Percentiles rank a stretch among this genome's conserved stretches.
phyloP scores from a whole-genome alignment of 805 yeast genomes.

The Hanseniaspora guilliermondii region DNA sequence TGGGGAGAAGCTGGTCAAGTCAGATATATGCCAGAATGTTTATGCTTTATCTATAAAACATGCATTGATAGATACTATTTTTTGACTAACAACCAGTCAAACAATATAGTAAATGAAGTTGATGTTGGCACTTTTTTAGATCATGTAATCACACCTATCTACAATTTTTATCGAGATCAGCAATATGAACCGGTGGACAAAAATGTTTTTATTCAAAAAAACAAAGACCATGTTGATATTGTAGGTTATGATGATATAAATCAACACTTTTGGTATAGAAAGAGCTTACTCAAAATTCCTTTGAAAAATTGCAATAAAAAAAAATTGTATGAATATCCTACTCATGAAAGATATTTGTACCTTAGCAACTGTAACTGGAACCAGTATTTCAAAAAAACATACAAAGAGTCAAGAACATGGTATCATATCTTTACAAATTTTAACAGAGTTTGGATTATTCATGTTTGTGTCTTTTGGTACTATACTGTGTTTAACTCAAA shows the following conservation, averaged over 20 bases:
- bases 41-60: slow-evolving; percentile 90
- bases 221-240: slow-evolving; percentile 66
- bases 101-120: slow-evolving; percentile 70
- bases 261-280: slow-evolving; percentile 98
- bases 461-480: slow-evolving; percentile 84
- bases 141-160: slow-evolving; percentile 84
- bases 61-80: slow-evolving; percentile 81
- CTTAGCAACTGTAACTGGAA: slow-evolving; percentile 90
- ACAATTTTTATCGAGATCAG: slow-evolving; percentile 64
- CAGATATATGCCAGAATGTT: slow-evolving; percentile 79
- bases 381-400: slow-evolving; percentile 86
- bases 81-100: slow-evolving; percentile 80
- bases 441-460: slow-evolving; percentile 96
- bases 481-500: slow-evolving; percentile 88
- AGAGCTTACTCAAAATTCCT: slow-evolving; percentile 86
- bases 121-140: slow-evolving; percentile 74
- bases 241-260: slow-evolving; percentile 96
- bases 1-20: slow-evolving; percentile 94
- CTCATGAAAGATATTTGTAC: slow-evolving; percentile 75
- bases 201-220: slow-evolving; percentile 70
- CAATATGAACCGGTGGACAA: slow-evolving; percentile 74
- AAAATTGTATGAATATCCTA: slow-evolving; percentile 64
- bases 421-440: slow-evolving; percentile 87
- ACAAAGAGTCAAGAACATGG: slow-evolving; percentile 94
- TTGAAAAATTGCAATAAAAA: slow-evolving; percentile 86